Percentiles rank a stretch among this genome's conserved stretches.
Conservation (phyloP, 2,329 filamentous ascomycete species). For the Hypoxylon sp. region DNA sequence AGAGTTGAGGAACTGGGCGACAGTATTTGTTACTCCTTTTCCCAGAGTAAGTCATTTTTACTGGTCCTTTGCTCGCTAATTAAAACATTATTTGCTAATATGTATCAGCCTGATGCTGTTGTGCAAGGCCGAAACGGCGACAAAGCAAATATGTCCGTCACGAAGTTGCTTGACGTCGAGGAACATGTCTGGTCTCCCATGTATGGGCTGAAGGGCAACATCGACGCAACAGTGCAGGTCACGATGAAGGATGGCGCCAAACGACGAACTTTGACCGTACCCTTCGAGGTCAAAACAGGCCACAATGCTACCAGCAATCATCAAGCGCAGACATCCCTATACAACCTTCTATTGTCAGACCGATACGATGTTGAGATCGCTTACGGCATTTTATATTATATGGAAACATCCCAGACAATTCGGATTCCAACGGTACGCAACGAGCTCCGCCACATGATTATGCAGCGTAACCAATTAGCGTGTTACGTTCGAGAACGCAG, state of each 20-base stretch:
- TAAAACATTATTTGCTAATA: constrained; percentile 43
- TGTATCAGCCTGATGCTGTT: constrained; percentile 68
- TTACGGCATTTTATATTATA: constrained; percentile 93
- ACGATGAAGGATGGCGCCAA: constrained; percentile 76
- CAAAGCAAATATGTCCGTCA: constrained; percentile 83
- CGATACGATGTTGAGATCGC: constrained; percentile 92
- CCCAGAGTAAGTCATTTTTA: constrained; percentile 68
- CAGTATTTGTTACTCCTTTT: constrained; percentile 75
- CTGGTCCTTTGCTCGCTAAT: background rate
- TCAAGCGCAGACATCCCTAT: constrained; percentile 91
- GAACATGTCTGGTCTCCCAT: constrained; percentile 98
- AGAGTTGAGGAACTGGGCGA: constrained; percentile 84
- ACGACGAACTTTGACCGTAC: constrained; percentile 78
- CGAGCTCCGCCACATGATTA: constrained; percentile 95
- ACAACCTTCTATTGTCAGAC: constrained; percentile 91
- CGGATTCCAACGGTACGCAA: constrained; percentile 85
- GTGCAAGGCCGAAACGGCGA: constrained; percentile 82
- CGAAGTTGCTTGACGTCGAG: constrained; percentile 93
- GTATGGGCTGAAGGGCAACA: constrained; percentile 97
- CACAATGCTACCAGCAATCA: constrained; percentile 83
- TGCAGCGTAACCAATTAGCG: constrained; percentile 90
- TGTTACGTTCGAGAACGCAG: constrained; percentile 84
- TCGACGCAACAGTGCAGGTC: constrained; percentile 95
- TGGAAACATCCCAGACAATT: constrained; percentile 87
- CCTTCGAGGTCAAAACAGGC: constrained; percentile 95